Base-by-base conservation (phyloP, 345 rosid species). In the Stellera chamaejasme region DNA sequence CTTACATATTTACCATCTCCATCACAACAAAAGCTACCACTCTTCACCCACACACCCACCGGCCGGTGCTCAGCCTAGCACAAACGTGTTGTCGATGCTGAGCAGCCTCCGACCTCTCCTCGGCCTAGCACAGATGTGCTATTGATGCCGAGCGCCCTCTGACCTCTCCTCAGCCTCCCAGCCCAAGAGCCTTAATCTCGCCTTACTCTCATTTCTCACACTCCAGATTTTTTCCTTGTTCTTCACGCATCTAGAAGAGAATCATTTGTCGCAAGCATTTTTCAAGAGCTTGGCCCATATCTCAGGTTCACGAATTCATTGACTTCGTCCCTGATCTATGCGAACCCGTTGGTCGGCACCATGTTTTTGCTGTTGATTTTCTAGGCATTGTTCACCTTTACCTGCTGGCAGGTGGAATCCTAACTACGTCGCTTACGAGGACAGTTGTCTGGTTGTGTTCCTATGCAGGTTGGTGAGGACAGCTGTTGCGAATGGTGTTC, bases 371-470 rank as follows among this genome's bases (percentile, higher is more conserved):
- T 0, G 70, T 54, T 54, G 7, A 54, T 76, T n/a, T 85, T 71
- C 55, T 50, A 50, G 4, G 2, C 67, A 0, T 62, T 60, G 25
- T 82, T 85, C 63, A 46, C 72, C 36, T 28, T 80, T 1, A 80
- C 89, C 0, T 78, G 72, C 41, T 82, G 75, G 72, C 72, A 23
- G 76, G 16, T 80, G 79, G 84, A 43, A 16, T 1, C 94, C 87
- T 0, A 63, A 61, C 25, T 51, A 52, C 8, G 6, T 46, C 0
- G 47, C 45, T 0, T 65, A 60, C 52, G 59, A 48, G 1, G 62
- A 52, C 11, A 13, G 70, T 32, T 55, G 45, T 13, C 63, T 82
- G 14, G 27, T 72, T 7, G 56, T 63, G 11, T 68, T 78, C 58
- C 62, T 77, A 10, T 54, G 55, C 45, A 63, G 78, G 11, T 28